Base-by-base conservation (phyloP, 129 eudicot species). In the Flaveria robusta region DNA sequence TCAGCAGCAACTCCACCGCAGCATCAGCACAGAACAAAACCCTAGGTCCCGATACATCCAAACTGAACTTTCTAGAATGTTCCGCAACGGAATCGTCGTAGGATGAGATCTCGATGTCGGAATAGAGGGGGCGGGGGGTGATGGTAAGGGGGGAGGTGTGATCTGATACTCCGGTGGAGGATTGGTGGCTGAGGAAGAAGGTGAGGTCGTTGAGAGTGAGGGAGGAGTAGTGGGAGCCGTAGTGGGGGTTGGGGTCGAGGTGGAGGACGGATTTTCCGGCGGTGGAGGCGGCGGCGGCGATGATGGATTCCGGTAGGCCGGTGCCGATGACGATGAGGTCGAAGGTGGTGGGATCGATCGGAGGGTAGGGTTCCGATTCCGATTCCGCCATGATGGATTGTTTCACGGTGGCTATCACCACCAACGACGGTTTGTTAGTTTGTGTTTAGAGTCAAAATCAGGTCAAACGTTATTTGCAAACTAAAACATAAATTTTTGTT, bases 261-360 rank as follows among this genome's bases (percentile, higher is more conserved):
- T 94, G 96, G 75, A 94, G 94, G 80, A 94, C 97, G 29, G 93
- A 37, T 81, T 91, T 94, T 0, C 89, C 90, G 81, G 86, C 86
- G 70, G 93, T 75, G 81, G 96, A 91, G 34, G 99, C 89, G 31
- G 97, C 97, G 83, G 98, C 88, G 79, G 98, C 88, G 74, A 91
- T 50, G 68, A 86, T 83, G 52, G 97, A 87, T 66, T 88, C 91
- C 7, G 92, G 91, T 3, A 93, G 78, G 80, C 98, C 90, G 72
- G 93, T 94, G 81, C 94, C 99, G 77, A 94, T 15, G 52, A 94
- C 72, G 64, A 94, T 91, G 14, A 94, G 92, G 81, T 94, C 97
- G 79, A 94, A 94, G 73, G 67, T 83, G 4, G 93, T 58, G 23
- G 99, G 99, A 29, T 94, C 96, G 58, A 93, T 87, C 1, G 93